phyloP scores from a whole-genome alignment of 441 rosid genomes.

The Francoa sonchifolia region DNA sequence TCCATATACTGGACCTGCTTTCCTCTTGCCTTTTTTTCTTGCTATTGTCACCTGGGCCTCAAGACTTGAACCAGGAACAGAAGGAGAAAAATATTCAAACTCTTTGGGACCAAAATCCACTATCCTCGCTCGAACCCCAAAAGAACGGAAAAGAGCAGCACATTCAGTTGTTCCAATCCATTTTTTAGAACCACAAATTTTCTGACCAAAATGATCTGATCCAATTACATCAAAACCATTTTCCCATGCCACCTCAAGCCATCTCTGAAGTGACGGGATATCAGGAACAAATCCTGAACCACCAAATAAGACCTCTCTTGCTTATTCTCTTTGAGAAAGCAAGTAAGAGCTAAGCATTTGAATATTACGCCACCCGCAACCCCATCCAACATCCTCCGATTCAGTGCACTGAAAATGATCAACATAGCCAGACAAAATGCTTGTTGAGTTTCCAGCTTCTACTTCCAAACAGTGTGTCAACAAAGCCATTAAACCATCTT shows the following conservation, averaged over 20 bases:
- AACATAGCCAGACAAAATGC: slow-evolving; percentile 35
- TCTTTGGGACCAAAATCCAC: slow-evolving; percentile 70
- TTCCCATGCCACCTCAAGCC: slow-evolving; percentile 78
- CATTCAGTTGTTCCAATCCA: slow-evolving; percentile 76
- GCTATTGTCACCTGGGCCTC: slow-evolving; percentile 12
- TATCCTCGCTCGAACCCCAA: slow-evolving; percentile 57
- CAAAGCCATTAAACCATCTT: slow-evolving; percentile 47
- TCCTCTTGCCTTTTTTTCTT: slow-evolving; percentile 19
- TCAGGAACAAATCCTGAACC: slow-evolving; percentile 69
- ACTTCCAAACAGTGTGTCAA: slow-evolving; percentile 34
- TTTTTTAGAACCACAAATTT: slow-evolving; percentile 34
- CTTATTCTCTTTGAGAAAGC: slow-evolving; percentile 37
- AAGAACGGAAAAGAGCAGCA: slow-evolving; percentile 62
- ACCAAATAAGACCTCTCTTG: slow-evolving; percentile 37
- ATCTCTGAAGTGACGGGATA: slow-evolving; percentile 49
- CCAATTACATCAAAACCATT: slow-evolving; percentile 59
- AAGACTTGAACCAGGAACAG: slow-evolving; percentile 49
- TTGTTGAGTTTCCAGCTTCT: slow-evolving; percentile 21
- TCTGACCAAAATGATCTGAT: slow-evolving; percentile 39
- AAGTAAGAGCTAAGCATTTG: slow-evolving; percentile 72
- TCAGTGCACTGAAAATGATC: slow-evolving; percentile 52
- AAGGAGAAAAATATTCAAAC: slow-evolving; percentile 33
- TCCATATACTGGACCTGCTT: slow-evolving; percentile 29
- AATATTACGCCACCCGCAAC: slow-evolving; percentile 80
- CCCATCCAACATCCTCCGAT: slow-evolving; percentile 62